Evolutionary conservation across 306 rosid species (phyloP), one percentile per base, ranked within the genome.

Genomic region (Pueraria montana): DNA sequence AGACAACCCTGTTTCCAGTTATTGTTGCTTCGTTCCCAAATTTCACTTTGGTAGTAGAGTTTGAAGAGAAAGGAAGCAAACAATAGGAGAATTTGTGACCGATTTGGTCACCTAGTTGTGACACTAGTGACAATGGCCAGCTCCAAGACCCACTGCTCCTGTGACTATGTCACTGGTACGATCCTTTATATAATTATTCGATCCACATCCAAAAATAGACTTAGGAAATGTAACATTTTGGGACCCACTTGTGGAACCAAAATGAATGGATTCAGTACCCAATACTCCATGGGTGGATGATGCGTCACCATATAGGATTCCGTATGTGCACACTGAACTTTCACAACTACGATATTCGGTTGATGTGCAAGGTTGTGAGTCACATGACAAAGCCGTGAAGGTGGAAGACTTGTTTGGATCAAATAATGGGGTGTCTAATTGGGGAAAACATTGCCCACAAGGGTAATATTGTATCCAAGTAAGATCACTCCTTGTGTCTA

Each of bases 381-480:
- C 6, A 27, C 88, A 84, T 27, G 45, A 26, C 5, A 1, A 8
- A 8, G 6, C 7, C 7, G 1, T 5, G 59, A 23, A 81, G 8
- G 85, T 59, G 0, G 88, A 80, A 21, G 88, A 85, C 0, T 27
- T 61, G 5, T 0, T 26, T 8, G 74, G 84, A 2, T 80, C 79
- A 38, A 45, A 85, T 0, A 80, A 2, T 1, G 78, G 79, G 4
- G 55, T 16, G 9, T 74, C 23, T 74, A n/a, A n/a, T n/a, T 84
- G 82, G 0, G 68, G 43, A 12, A 24, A 75, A 12, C 88, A 85
- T 0, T 5, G 1, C 0, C 3, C 0, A 74, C 87, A 84, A 32
- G 81, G 87, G 8, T 23, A 56, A 32, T 81, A 80, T 45, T 79
- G 87, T 11, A 84, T 53, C 84, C 84, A 84, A 21, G 24, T 8